Evolutionary conservation across 805 yeast genomes (phyloP), one percentile per base, ranked within the genome.

Genomic region (Pichia eremophila): DNA sequence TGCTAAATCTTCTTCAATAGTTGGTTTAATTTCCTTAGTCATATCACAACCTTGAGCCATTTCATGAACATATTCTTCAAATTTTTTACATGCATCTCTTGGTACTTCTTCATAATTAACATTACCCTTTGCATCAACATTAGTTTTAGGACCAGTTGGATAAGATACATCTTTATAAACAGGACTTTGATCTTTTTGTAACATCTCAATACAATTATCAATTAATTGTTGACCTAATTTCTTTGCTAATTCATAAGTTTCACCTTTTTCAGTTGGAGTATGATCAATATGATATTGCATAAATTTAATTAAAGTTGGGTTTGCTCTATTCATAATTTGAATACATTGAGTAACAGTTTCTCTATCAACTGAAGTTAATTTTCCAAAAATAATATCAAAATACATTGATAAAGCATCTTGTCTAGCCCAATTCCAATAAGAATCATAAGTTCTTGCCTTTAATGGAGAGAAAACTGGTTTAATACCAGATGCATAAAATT

Each of bases 341-440:
- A 93, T 90, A 68, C 99, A 95, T 65, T 89, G 96, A 55, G 91
- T 79, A 52, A 93, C 95, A 54, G 95, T 89, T 72, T 93, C 96
- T 67, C 99, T 81, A 68, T 93, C 98, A 56, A 93, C 85, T 51
- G 87, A 83, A 52, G 89, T 80, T 54, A 85, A 77, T 54, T 86
- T 83, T 66, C 99, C 99, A 67, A 93, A 95, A 58, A 93, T 89
- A 60, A 93, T 89, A 69, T 93, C 97, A 65, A 79, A 93, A 72
- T 86, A 93, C 87, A 93, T 83, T 44, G 89, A 79, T 58, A 93
- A 73, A 51, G 93, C 85, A 66, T 93, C 96, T 74, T 93, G 99
- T 69, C 97, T 86, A 43, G 98, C 97, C 99, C 99, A 93, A 70
- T 95, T 95, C 99, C 99, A 93, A 70, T 90, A 89, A 22, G 97